Conservation (phyloP, 345 rosid genomes). For the Excoecaria agallocha region DNA sequence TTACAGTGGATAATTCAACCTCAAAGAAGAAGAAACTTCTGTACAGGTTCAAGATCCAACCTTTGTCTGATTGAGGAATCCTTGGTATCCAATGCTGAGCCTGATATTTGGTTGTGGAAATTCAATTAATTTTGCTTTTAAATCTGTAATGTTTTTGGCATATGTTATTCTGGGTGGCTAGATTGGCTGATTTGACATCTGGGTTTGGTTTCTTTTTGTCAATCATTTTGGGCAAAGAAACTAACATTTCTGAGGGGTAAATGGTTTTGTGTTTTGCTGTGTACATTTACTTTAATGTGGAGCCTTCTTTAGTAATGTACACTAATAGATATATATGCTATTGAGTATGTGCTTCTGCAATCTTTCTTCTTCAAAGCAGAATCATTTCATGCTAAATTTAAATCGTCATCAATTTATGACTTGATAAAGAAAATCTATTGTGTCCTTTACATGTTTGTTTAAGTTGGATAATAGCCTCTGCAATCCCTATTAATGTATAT, state of each 20-base stretch:
- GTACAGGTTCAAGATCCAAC: conserved; percentile 80
- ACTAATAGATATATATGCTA: conserved; percentile 9
- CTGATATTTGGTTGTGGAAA: conserved; percentile 4
- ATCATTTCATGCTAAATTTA: background rate
- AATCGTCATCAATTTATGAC: background rate
- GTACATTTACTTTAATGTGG: conserved; percentile 17
- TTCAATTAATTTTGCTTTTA: conserved; percentile 22
- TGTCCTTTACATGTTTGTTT: background rate
- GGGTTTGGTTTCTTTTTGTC: conserved; percentile 17
- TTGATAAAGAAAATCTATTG: background rate
- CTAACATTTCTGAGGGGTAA: background rate
- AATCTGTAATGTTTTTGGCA: background rate
- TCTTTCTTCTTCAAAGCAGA: background rate
- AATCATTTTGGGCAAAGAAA: conserved; percentile 16
- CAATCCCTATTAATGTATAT: too few species aligned
- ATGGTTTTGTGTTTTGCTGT: conserved; percentile 18
- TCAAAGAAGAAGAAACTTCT: conserved; percentile 90
- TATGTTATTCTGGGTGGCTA: conserved; percentile 11
- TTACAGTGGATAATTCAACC: conserved; percentile 72
- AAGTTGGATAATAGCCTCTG: too few species aligned
- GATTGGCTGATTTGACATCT: conserved; percentile 16
- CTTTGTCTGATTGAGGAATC: conserved; percentile 40
- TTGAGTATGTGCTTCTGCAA: background rate
- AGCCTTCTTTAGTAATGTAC: conserved; percentile 6
- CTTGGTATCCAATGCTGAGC: background rate